A percentile compares a stretch with the other conserved stretches of the same genome.
Conservation (phyloP, 139 green algal genomes). For the Chlamydomonas schloesseri region DNA sequence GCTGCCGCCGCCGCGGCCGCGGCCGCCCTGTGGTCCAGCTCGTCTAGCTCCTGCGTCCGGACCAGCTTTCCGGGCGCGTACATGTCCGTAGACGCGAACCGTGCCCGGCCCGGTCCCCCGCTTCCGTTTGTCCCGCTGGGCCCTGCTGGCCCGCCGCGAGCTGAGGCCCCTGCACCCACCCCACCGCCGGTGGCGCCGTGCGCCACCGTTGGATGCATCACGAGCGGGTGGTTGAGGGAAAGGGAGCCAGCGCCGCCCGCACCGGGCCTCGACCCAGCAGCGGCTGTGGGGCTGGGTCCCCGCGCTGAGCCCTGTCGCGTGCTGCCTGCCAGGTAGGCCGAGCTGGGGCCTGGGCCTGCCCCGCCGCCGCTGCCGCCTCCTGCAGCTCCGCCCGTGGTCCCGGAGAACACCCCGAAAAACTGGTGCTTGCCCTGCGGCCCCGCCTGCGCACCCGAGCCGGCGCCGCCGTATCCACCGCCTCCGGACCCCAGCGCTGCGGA, state of each 20-base stretch:
- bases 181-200: too few species aligned
- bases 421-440: constrained; percentile 15
- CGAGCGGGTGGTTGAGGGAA: constrained; percentile 19
- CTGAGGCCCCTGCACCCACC: background rate
- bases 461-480: background rate
- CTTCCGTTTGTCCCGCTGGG: background rate
- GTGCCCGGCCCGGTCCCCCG: background rate
- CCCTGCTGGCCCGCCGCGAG: too few species aligned
- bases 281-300: background rate
- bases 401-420: constrained; percentile 29
- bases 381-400: background rate
- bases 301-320: too few species aligned
- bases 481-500: background rate
- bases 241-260: background rate
- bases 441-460: background rate
- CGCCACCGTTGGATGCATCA: constrained; percentile 3
- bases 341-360: background rate
- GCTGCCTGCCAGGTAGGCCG: too few species aligned
- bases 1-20: background rate
- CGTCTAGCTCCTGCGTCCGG: constrained; percentile 41
- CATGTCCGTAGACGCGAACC: constrained; percentile 24
- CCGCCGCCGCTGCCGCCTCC: background rate
- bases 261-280: background rate
- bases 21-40: constrained; percentile 19
- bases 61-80: constrained; percentile 42